Base-by-base conservation (phyloP, 305 asterid genomes). In the Fraxinus baroniana region DNA sequence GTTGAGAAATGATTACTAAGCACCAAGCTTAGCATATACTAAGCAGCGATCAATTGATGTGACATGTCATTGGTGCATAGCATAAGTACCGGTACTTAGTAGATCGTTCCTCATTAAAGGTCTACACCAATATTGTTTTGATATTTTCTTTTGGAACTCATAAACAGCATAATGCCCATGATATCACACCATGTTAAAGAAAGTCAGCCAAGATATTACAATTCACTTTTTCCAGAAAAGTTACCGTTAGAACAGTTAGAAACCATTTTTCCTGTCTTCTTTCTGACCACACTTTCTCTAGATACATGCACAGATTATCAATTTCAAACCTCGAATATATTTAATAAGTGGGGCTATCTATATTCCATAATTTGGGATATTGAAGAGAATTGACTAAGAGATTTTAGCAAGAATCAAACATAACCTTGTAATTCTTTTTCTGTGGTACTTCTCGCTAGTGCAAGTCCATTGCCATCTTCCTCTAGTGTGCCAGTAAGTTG, bases 401-500 rank as follows among this genome's bases (percentile, higher is more conserved):
- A 80, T 44, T 62, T 62, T 22, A 28, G 79, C 76, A 85, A 77
- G 72, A 52, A 74, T 18, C 72, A 46, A 30, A 79, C 80, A 44
- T 79, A 79, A 93, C 99, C 98, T 92, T 90, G 84, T 86, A 87
- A 80, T 78, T 86, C 91, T 85, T 85, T 88, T 75, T 85, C 84
- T 24, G 83, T 8, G 55, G 84, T 79, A 84, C 87, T 84, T 82
- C 77, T 81, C 60, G 82, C 87, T 83, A 77, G 84, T 77, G 85
- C 84, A 80, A 62, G 85, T 83, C 72, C 87, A 80, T 52, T 74
- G 71, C 41, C 90, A 80, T 87, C 93, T 85, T 91, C 93, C 87
- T 92, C 93, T 15, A 26, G 87, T 71, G 72, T 75, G 68, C 55
- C 88, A 88, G 78, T 81, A 39, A 90, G 80, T 82, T 39, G 87